A percentile compares a stretch with the other conserved stretches of the same genome.
Conservation (phyloP, 1,284 basidiomycete genomes). For the Boletellus dicymbophilus region DNA sequence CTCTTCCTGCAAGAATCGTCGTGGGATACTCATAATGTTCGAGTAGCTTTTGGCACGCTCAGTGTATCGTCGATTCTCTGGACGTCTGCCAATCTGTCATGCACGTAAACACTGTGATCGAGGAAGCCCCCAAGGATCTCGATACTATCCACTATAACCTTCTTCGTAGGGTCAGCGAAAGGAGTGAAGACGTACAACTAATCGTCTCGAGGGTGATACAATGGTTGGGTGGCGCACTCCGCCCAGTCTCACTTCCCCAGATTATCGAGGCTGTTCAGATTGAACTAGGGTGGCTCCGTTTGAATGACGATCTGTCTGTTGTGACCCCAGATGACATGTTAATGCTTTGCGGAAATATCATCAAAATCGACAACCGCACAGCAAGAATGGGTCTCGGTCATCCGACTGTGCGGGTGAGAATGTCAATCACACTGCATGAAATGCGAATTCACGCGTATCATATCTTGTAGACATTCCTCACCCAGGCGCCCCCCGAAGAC, state of each 20-base stretch:
- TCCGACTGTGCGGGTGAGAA: slow-evolving; percentile 24
- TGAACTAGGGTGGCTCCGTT: slow-evolving; percentile 21
- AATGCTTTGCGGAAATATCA: slow-evolving; percentile 27
- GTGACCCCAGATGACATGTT: slow-evolving; percentile 28
- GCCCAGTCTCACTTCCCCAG: slow-evolving; percentile 28
- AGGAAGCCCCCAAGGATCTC: slow-evolving; percentile 20
- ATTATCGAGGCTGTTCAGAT: slow-evolving; percentile 34
- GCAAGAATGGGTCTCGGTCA: slow-evolving; percentile 25
- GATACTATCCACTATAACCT: slow-evolving; percentile 23
- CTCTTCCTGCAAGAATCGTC: not conserved
- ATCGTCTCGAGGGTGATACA: slow-evolving; percentile 27
- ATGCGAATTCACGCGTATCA: slow-evolving; percentile 3
- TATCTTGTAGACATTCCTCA: slow-evolving; percentile 24
- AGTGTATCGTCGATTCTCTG: slow-evolving; percentile 28
- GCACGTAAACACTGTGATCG: slow-evolving; percentile 24
- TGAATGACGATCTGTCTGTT: slow-evolving; percentile 29
- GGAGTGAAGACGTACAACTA: slow-evolving; percentile 24
- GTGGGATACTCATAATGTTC: not conserved
- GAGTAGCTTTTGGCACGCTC: slow-evolving; percentile 29
- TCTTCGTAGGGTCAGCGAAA: slow-evolving; percentile 25
- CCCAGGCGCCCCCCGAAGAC: slow-evolving; percentile 16
- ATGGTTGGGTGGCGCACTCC: slow-evolving; percentile 31
- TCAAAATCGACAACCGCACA: slow-evolving; percentile 29
- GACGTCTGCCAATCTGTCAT: slow-evolving; percentile 26
- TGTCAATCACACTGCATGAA: not conserved